These are phyloP conservation scores for Eucalyptus polybractea DNA, from an alignment of 345 rosid species.

Conservation along the genomic window DNA sequence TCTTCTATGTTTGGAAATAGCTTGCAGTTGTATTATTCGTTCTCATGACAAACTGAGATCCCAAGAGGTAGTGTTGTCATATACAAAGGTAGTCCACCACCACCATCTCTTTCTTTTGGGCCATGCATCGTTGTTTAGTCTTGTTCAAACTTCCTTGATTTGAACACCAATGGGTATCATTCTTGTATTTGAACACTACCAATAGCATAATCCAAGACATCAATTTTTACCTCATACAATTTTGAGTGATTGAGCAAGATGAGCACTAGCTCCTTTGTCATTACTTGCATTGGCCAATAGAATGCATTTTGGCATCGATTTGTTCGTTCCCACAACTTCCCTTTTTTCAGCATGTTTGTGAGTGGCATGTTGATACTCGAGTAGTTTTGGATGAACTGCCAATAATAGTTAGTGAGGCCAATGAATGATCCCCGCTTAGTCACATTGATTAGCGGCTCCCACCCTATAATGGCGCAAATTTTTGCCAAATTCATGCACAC, in stretches of 20 bases:
- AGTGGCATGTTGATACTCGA: background rate
- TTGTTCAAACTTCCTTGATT: background rate
- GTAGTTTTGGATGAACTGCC: background rate
- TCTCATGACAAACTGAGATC: background rate
- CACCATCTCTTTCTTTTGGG: background rate
- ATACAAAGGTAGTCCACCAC: background rate
- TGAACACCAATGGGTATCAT: background rate
- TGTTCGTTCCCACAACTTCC: background rate
- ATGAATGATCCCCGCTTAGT: background rate
- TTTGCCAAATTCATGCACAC: background rate
- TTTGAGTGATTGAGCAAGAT: background rate
- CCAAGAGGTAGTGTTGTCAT: background rate
- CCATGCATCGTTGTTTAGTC: background rate
- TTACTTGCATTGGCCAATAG: background rate
- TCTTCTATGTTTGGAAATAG: background rate
- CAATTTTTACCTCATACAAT: background rate
- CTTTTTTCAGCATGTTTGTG: background rate
- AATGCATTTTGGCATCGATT: background rate
- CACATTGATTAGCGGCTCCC: background rate
- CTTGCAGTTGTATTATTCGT: fast-evolving
- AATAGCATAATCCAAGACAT: background rate
- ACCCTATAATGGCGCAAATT: background rate
- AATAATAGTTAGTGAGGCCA: background rate
- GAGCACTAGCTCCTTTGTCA: background rate
- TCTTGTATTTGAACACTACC: background rate